A percentile compares a stretch with the other conserved stretches of the same genome.
Evolutionary conservation across 768 basidiomycete genomes (phyloP).

Genomic region (Termitomyces sp.): DNA sequence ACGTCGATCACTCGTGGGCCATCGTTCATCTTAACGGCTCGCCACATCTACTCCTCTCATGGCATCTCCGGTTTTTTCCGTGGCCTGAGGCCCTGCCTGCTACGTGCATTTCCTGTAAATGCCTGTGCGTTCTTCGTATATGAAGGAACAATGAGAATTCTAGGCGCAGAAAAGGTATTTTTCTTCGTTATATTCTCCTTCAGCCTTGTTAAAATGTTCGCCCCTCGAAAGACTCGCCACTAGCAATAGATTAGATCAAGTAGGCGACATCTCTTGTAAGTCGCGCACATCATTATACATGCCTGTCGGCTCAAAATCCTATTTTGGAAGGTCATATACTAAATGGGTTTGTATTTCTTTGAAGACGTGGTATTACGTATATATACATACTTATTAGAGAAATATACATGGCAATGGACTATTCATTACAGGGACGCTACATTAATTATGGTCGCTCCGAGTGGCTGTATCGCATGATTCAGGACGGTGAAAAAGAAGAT

Average conservation of each 20-base stretch:
- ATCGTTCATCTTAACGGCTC: constrained; percentile 47
- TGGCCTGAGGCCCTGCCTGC: constrained; percentile 62
- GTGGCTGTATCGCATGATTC: neutral
- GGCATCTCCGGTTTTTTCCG: constrained; percentile 59
- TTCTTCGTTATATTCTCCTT: constrained; percentile 12
- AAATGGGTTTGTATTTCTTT: neutral
- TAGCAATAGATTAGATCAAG: constrained; percentile 17
- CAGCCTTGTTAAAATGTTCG: constrained; percentile 3
- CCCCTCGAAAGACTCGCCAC: constrained; percentile 34
- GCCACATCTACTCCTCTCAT: constrained; percentile 49
- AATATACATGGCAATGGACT: constrained; percentile 1
- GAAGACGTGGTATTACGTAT: neutral
- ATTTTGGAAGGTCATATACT: neutral
- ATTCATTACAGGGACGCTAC: constrained; percentile 5
- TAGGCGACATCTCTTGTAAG: neutral
- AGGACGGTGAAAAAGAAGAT: neutral
- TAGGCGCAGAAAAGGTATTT: constrained; percentile 65
- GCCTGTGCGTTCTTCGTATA: constrained; percentile 78
- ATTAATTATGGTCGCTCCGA: constrained; percentile 1
- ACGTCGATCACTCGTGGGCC: constrained; percentile 28
- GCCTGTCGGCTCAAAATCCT: neutral
- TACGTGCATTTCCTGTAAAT: constrained; percentile 78
- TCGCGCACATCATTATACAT: neutral
- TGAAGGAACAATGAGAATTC: constrained; percentile 62
- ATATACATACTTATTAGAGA: neutral